Base-by-base conservation (phyloP, 306 rosid species). In the Rosa persica region DNA sequence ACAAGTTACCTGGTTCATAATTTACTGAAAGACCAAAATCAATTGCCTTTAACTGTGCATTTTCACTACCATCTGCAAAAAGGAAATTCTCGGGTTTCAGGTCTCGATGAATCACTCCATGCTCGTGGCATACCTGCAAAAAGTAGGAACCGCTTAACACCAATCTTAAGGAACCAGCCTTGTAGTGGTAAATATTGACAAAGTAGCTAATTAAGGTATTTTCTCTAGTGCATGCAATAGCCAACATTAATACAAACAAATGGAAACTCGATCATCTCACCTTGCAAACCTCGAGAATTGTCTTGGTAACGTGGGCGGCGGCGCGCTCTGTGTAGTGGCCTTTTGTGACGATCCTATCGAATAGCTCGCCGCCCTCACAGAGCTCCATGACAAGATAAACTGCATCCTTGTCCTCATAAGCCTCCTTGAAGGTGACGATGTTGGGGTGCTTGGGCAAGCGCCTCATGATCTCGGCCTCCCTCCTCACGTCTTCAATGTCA, bases 301-400 rank as follows among this genome's bases (percentile, higher is more conserved):
- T 92, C 77, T 86, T 92, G 74, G 88, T 52, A 13, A 92, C 90
- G 15, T 80, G 81, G 6, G 97, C 98, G 4, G 98, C 98, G 6
- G 97, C 95, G 1, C 98, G 91, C 65, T 95, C 98, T 0, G 97
- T 92, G 80, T 95, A 95, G 84, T 91, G 98, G 4, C 98, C 98
- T 64, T 85, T 88, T 0, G 88, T 70, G 17, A 95, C 96, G 20
- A 95, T 95, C 78, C 92, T 75, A 82, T 95, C 98, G 47, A 95
- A 95, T 22, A 95, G 96, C 75, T 95, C 98, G 0, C 98, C 98
- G 2, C 98, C 98, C 79, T 87, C 88, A 47, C 98, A 94, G 4
- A 92, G 87, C 83, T 94, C 97, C 98, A 94, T 94, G 19, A 94
- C 92, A 17, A 95, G 89, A 80, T 95, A 95, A 34, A 92, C 91